Evolutionary conservation across 345 rosid species (phyloP).

Genomic region (Triadica sebifera): DNA sequence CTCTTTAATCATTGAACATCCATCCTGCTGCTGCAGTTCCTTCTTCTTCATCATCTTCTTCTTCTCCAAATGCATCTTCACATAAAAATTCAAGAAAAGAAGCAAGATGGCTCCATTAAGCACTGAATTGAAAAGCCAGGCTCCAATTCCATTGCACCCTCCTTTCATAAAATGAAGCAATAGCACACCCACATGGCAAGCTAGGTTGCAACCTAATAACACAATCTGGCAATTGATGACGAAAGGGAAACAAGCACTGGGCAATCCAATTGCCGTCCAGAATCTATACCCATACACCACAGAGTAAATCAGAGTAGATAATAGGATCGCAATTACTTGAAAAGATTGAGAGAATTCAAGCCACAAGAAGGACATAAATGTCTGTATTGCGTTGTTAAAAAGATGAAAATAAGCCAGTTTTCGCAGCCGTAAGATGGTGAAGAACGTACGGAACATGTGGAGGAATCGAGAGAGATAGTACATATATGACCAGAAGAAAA

Average conservation of each 20-base stretch:
- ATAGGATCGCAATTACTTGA: slow-evolving; percentile 74
- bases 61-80: slow-evolving; percentile 30
- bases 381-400: slow-evolving; percentile 53
- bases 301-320: slow-evolving; percentile 61
- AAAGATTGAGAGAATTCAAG: slow-evolving; percentile 87
- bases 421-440: slow-evolving; percentile 51
- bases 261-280: slow-evolving; percentile 69
- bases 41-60: background rate
- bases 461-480: slow-evolving; percentile 79
- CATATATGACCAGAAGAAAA: slow-evolving; percentile 91
- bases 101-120: slow-evolving; percentile 61
- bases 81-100: slow-evolving; percentile 63
- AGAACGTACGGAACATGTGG: slow-evolving; percentile 69
- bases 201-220: slow-evolving; percentile 54
- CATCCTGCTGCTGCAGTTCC: background rate
- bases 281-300: slow-evolving; percentile 76
- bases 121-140: slow-evolving; percentile 80
- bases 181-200: slow-evolving; percentile 77
- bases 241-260: slow-evolving; percentile 61
- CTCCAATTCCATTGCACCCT: slow-evolving; percentile 90
- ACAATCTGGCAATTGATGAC: slow-evolving; percentile 65
- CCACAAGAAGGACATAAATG: slow-evolving; percentile 75
- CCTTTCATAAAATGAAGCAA: slow-evolving; percentile 71
- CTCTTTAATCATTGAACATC: too few relatives aligned
- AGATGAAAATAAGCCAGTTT: slow-evolving; percentile 60